Percentiles rank a stretch among this genome's conserved stretches.
Evolutionary conservation across 164 flowering plant genomes (phyloP).

Genomic region (Berberis thunbergii): DNA sequence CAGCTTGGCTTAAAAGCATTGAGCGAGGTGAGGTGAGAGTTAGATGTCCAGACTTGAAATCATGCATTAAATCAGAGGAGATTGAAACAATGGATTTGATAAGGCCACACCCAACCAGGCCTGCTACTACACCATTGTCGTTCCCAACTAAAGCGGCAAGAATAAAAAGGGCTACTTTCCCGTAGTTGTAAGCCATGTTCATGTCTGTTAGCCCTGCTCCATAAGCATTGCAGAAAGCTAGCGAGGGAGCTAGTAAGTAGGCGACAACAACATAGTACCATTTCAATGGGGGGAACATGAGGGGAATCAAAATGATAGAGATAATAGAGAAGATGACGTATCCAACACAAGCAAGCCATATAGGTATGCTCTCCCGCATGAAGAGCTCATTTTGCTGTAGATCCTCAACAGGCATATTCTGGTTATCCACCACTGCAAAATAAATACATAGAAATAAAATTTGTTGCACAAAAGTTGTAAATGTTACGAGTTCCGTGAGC

Average conservation of each 20-base stretch:
- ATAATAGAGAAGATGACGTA: slow-evolving; percentile 48
- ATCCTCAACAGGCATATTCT: slow-evolving; percentile 29
- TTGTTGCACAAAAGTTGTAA: background rate
- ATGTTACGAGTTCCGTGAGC: too few relatives aligned
- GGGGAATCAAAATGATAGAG: slow-evolving; percentile 64
- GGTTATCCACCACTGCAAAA: slow-evolving; percentile 27
- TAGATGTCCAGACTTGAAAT: slow-evolving; percentile 82
- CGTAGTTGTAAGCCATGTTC: slow-evolving; percentile 90
- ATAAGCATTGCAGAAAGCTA: slow-evolving; percentile 93
- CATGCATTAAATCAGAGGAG: slow-evolving; percentile 90
- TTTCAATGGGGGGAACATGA: slow-evolving; percentile 71
- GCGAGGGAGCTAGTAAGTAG: slow-evolving; percentile 74
- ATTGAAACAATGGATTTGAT: slow-evolving; percentile 71
- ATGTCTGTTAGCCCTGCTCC: slow-evolving; percentile 93
- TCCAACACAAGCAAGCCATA: slow-evolving; percentile 68
- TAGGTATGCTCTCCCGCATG: slow-evolving; percentile 60
- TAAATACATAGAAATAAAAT: background rate
- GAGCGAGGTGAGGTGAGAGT: slow-evolving; percentile 86
- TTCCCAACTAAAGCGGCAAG: slow-evolving; percentile 12
- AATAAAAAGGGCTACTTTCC: slow-evolving; percentile 79
- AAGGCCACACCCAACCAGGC: slow-evolving; percentile 85
- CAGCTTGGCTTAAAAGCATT: slow-evolving; percentile 76
- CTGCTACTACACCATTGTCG: slow-evolving; percentile 28
- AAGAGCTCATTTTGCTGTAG: slow-evolving; percentile 51
- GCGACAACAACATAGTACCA: slow-evolving; percentile 80